These are phyloP conservation scores for Penicillium thymicola DNA, from an alignment of 2,329 filamentous ascomycete species.

Conservation along the genomic window DNA sequence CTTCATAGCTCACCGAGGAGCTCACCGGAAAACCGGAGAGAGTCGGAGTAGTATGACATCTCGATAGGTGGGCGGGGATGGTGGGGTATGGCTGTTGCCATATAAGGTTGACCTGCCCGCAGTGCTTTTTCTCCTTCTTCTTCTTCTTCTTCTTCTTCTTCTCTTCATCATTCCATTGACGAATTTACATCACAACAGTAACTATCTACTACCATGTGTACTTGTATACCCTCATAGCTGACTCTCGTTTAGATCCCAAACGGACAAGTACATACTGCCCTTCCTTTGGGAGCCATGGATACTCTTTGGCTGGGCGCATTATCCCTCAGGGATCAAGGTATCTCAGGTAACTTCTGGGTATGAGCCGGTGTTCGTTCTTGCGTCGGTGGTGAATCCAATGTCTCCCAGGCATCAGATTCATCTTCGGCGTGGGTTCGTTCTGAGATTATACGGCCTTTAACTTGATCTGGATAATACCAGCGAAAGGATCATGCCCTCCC, in stretches of 20 bases:
- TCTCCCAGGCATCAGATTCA: not conserved
- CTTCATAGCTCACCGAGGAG: not conserved
- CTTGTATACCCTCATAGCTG: constrained; percentile 7
- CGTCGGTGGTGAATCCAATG: constrained; percentile 26
- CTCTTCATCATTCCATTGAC: constrained; percentile 10
- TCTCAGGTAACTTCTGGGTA: constrained; percentile 51
- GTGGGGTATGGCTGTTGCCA: constrained; percentile 32
- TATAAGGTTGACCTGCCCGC: constrained; percentile 25
- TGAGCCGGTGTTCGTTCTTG: constrained; percentile 63
- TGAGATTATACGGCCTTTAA: constrained; percentile 87
- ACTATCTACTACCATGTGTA: constrained; percentile 10
- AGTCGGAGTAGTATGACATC: constrained; percentile 13
- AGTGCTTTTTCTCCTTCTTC: constrained; percentile 6
- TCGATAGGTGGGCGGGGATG: constrained; percentile 3
- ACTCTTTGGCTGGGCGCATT: constrained; percentile 39
- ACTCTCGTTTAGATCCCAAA: constrained; percentile 15
- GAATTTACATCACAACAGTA: constrained; percentile 15
- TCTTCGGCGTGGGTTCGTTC: constrained; percentile 36
- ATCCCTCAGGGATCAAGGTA: constrained; percentile 47
- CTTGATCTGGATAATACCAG: constrained; percentile 99
- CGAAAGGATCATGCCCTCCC: constrained; percentile 95
- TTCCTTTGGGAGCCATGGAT: constrained; percentile 36
- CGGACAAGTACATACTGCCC: constrained; percentile 24
- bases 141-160: constrained; percentile 8
- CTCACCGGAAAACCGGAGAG: constrained; percentile 19